These are phyloP conservation scores for Cyclostephanos tholiformis DNA, from an alignment of 108 stramenopile species.

Conservation along the genomic window DNA sequence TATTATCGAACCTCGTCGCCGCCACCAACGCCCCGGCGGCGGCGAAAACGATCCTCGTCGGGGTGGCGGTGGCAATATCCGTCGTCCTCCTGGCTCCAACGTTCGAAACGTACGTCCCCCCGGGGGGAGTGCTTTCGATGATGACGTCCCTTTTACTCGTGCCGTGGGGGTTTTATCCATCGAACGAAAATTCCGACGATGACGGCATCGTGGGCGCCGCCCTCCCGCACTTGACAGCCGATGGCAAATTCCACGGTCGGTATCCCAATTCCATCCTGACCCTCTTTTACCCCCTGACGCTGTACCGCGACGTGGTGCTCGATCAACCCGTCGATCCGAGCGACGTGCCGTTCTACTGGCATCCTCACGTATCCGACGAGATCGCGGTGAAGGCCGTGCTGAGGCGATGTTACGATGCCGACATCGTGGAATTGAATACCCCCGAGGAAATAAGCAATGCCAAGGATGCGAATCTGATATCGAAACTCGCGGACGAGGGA, in stretches of 20 bases:
- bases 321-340: conserved; percentile 48
- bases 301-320: conserved; percentile 55
- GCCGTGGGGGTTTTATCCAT: no score
- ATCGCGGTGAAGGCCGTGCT: conserved; percentile 38
- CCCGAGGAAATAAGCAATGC: conserved; percentile 44
- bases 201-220: not conserved
- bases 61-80: not conserved
- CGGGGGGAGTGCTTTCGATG: not conserved
- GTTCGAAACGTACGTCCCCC: conserved; percentile 13
- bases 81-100: conserved; percentile 15
- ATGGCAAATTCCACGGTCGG: conserved; percentile 52
- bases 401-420: conserved; percentile 49
- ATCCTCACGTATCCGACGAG: conserved; percentile 44
- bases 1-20: not conserved
- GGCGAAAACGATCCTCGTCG: conserved; percentile 16
- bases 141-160: not conserved
- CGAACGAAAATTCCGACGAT: not conserved
- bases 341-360: conserved; percentile 63
- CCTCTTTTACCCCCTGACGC: conserved; percentile 55
- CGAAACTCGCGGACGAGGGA: conserved; percentile 20
- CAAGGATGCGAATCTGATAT: conserved; percentile 38
- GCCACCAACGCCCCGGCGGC: no score
- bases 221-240: conserved; percentile 20
- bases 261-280: conserved; percentile 61
- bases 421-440: conserved; percentile 47